These are phyloP conservation scores for Schoenoplectus tabernaemontani DNA, from an alignment of 202 grass and related monocot species.

Conservation along the genomic window DNA sequence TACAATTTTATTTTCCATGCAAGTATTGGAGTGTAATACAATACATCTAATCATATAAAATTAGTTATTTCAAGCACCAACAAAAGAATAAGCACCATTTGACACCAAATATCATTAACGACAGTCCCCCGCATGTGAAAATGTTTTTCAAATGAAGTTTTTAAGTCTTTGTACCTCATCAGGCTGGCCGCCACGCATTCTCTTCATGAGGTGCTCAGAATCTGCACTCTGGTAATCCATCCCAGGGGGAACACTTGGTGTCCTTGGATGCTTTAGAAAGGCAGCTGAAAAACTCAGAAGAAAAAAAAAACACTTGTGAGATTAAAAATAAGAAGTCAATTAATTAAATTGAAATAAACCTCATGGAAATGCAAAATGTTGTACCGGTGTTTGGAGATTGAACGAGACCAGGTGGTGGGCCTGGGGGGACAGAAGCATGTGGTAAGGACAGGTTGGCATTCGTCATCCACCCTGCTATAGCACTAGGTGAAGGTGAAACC, in stretches of 20 bases:
- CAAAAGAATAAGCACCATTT: too few species aligned
- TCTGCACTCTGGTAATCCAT: slow-evolving; percentile 98
- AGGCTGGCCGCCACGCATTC: slow-evolving; percentile 86
- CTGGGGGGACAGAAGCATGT: slow-evolving; percentile 77
- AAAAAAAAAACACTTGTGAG: slow-evolving; percentile 2
- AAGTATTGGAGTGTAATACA: background rate
- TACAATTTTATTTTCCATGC: background rate
- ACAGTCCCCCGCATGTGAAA: too few species aligned
- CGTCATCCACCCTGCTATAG: slow-evolving; percentile 98
- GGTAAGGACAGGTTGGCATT: slow-evolving; percentile 80
- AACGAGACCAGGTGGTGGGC: slow-evolving; percentile 56
- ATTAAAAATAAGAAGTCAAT: background rate
- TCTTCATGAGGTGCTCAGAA: slow-evolving; percentile 98
- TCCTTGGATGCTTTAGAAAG: slow-evolving; percentile 93
- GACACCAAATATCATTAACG: too few species aligned
- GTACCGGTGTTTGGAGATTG: slow-evolving; percentile 80
- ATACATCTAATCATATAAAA: background rate
- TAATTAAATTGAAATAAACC: background rate
- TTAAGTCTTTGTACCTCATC: slow-evolving; percentile 58
- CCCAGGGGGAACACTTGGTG: slow-evolving; percentile 64
- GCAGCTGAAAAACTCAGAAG: slow-evolving; percentile 62
- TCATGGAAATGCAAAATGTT: slow-evolving; percentile 23
- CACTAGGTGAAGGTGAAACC: slow-evolving; percentile 77
- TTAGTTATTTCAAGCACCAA: background rate
- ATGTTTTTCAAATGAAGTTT: too few species aligned